Evolutionary conservation across 768 basidiomycete genomes (phyloP), one percentile per base, ranked within the genome.

Genomic region (Suillus subaureus): DNA sequence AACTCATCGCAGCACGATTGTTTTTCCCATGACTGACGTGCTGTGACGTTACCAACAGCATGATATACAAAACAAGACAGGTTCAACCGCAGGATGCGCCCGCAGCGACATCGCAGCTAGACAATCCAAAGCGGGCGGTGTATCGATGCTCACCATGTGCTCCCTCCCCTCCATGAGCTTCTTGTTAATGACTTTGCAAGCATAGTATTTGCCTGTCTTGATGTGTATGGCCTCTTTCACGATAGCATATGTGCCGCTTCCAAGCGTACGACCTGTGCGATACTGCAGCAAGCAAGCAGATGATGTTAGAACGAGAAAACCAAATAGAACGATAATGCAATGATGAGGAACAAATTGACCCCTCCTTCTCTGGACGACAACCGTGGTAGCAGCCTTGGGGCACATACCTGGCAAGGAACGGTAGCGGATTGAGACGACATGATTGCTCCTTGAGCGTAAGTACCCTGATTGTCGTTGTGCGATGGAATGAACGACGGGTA

Each of bases 101-200:
- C n/a, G 2, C 23, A 39, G 37, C 56, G 16, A 4, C 26, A 60
- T 40, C 26, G 39, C 37, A 60, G 26, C 26, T 21, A 11, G 6
- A 61, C 4, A 15, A 15, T 26, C 16, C 28, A 61, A 33, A 60
- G 13, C 6, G 11, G 18, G 7, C 6, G 12, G 33, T 15, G n/a
- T 16, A 11, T 62, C 58, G 8, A 37, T 43, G 74, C 88, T 70
- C 26, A 96, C 97, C 97, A 99, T 99, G 76, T 96, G 89, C 80
- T 99, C 97, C 68, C 97, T 84, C 6, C 97, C 97, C 75, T 97
- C 93, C 96, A 97, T 97, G 65, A 97, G 87, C 74, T 96, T 95
- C 85, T 99, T 99, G 88, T 97, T 98, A 81, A 98, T 96, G 73
- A 99, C 97, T 79, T 99, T 99, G 87, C 96, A 98, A 26, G 97